phyloP scores from a whole-genome alignment of 805 yeast genomes.

The Wickerhamiella azyma region DNA sequence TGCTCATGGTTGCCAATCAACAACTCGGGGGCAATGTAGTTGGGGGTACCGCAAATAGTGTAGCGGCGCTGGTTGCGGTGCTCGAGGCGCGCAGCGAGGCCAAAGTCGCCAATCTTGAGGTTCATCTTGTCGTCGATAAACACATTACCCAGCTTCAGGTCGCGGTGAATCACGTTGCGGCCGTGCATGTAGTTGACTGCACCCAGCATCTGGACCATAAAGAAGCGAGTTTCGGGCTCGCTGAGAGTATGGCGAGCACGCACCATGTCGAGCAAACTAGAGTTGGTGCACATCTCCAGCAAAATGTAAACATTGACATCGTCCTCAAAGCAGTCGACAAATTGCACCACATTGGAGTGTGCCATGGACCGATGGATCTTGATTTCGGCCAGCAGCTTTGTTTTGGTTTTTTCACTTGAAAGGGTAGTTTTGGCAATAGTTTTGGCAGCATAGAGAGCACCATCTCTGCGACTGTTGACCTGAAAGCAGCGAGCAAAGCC shows the following conservation, averaged over 20 bases:
- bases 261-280: constrained; percentile 82
- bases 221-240: constrained; percentile 83
- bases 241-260: constrained; percentile 71
- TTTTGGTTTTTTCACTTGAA: constrained; percentile 76
- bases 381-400: constrained; percentile 70
- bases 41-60: constrained; percentile 97
- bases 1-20: constrained; percentile 60
- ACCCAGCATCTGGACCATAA: constrained; percentile 85
- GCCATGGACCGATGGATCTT: constrained; percentile 83
- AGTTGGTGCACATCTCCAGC: constrained; percentile 89
- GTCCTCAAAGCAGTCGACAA: constrained; percentile 94
- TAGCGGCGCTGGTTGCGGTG: constrained; percentile 60
- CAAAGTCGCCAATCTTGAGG: constrained; percentile 93
- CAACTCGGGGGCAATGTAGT: constrained; percentile 97
- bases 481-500: constrained; percentile 98
- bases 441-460: constrained; percentile 85
- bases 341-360: constrained; percentile 83
- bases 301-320: constrained; percentile 85
- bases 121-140: constrained; percentile 91
- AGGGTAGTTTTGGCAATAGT: constrained; percentile 95
- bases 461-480: constrained; percentile 65
- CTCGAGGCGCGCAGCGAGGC: constrained; percentile 89
- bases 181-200: constrained; percentile 88
- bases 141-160: constrained; percentile 87
- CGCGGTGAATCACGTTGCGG: constrained; percentile 88